Conservation (phyloP, 2,329 filamentous ascomycete genomes). For the Venturia asperata region DNA sequence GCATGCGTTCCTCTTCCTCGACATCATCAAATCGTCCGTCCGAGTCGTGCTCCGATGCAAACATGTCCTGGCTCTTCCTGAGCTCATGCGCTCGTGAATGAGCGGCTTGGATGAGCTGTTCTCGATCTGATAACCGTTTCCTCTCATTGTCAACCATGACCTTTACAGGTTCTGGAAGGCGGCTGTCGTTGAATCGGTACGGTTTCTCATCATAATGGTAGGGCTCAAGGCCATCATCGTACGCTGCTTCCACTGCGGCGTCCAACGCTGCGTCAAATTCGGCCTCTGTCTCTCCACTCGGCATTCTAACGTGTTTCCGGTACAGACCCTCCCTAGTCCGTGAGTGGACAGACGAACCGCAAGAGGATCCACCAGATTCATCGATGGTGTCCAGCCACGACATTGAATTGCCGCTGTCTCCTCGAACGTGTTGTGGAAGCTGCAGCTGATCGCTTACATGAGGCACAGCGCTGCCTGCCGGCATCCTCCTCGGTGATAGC, state of each 20-base stretch:
- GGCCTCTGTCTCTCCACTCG: slow-evolving; percentile 69
- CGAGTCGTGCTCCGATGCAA: slow-evolving; percentile 7
- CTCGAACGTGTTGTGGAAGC: slow-evolving; percentile 10
- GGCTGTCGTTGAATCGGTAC: background rate
- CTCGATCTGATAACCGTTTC: slow-evolving; percentile 20
- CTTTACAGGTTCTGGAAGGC: slow-evolving; percentile 56
- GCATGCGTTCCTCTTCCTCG: slow-evolving; percentile 44
- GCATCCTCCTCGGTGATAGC: slow-evolving; percentile 56
- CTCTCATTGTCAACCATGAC: slow-evolving; percentile 62
- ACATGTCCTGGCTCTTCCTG: background rate
- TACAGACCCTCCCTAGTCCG: slow-evolving; percentile 64
- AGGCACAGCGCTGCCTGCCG: slow-evolving; percentile 35
- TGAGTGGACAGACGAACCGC: slow-evolving; percentile 70
- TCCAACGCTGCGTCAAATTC: slow-evolving; percentile 93
- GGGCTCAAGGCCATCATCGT: slow-evolving; percentile 83
- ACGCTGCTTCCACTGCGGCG: slow-evolving; percentile 91
- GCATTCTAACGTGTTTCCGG: slow-evolving; percentile 60
- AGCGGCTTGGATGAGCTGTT: slow-evolving; percentile 20
- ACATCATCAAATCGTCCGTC: slow-evolving; percentile 32
- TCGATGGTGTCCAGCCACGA: slow-evolving; percentile 95
- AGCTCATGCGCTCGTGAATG: slow-evolving; percentile 16
- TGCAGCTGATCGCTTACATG: slow-evolving; percentile 16
- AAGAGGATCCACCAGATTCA: slow-evolving; percentile 73
- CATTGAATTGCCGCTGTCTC: slow-evolving; percentile 46
- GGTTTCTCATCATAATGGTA: slow-evolving; percentile 43